These are phyloP conservation scores for Colletotrichum gloeosporioides DNA, from an alignment of 2,329 filamentous ascomycete genomes.

Conservation along the genomic window DNA sequence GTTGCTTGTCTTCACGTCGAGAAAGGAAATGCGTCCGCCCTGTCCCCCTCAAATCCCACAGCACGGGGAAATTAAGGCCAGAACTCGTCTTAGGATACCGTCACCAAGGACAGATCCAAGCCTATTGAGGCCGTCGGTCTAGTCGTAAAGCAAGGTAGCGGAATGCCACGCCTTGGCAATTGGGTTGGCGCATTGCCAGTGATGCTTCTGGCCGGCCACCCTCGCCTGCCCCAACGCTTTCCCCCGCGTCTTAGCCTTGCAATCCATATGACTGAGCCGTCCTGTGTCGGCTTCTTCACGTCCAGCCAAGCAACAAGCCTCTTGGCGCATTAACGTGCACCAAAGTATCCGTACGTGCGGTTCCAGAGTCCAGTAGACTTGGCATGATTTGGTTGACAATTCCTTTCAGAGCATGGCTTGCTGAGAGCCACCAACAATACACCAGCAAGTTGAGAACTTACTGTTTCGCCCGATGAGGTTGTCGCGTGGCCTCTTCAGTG, in stretches of 20 bases:
- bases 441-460: not conserved
- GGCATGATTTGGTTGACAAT: not conserved
- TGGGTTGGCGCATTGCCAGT: conserved; percentile 3
- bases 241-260: not conserved
- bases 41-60: not conserved
- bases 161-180: conserved; percentile 14
- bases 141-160: conserved; percentile 9
- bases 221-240: not conserved
- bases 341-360: not conserved
- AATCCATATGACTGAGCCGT: not conserved
- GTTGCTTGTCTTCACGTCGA: not conserved
- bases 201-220: not conserved
- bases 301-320: not conserved
- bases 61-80: not conserved
- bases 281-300: not conserved
- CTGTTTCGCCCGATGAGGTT: not conserved
- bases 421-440: not conserved
- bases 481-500: not conserved
- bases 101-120: conserved; percentile 4
- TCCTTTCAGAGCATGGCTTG: not conserved
- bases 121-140: not conserved
- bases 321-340: not conserved
- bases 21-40: not conserved
- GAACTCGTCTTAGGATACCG: not conserved
- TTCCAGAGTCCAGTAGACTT: not conserved